Evolutionary conservation across 176 grass and related monocot species (phyloP).

Genomic region (Dendrocalamus sinicus): DNA sequence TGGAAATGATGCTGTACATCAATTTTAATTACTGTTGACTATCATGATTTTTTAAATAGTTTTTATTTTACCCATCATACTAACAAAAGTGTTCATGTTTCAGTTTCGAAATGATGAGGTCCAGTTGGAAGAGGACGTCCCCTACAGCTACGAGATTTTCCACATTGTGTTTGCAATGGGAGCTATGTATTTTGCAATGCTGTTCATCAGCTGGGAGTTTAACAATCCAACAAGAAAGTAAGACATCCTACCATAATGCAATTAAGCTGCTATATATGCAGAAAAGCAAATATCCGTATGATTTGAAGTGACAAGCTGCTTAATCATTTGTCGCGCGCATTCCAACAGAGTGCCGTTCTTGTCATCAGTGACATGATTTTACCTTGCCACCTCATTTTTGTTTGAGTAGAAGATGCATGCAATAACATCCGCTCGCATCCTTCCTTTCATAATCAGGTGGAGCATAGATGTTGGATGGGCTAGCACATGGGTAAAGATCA

Average conservation of each 20-base stretch:
- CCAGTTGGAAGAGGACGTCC: constrained; percentile 63
- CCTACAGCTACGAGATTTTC: constrained; percentile 81
- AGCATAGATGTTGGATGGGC: constrained; percentile 94
- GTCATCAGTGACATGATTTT: background rate
- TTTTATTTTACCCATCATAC: background rate
- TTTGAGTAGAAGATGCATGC: constrained; percentile 6
- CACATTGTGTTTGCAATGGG: constrained; percentile 88
- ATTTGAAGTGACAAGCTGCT: background rate
- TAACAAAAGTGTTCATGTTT: constrained; percentile 31
- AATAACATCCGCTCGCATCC: background rate
- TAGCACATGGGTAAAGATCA: constrained; percentile 91
- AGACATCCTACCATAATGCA: constrained; percentile 2
- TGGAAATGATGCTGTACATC: background rate
- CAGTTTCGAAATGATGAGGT: constrained; percentile 69
- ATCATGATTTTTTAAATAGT: background rate
- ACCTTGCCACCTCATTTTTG: background rate
- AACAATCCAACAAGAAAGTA: constrained; percentile 83
- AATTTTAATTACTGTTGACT: background rate
- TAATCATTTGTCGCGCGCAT: background rate
- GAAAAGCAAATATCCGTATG: background rate
- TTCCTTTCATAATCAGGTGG: constrained; percentile 65
- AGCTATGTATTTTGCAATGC: constrained; percentile 95
- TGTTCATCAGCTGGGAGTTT: constrained; percentile 94
- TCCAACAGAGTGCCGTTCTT: background rate
- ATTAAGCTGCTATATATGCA: background rate